Conservation (phyloP, 1,139 yeast genomes). For the Suhomyces ambrosiae region DNA sequence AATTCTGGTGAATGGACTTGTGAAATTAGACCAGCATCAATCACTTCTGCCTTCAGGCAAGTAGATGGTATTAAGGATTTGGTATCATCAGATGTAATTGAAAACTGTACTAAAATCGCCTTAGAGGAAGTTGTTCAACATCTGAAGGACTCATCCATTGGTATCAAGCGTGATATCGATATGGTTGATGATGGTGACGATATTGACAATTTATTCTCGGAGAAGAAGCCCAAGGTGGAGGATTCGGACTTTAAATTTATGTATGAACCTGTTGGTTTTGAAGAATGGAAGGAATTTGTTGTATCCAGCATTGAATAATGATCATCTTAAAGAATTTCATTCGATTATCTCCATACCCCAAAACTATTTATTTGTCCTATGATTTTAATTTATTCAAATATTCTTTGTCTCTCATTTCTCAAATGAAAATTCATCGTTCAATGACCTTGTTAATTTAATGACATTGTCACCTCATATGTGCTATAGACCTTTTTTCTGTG, state of each 20-base stretch:
- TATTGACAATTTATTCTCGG: conserved; percentile 39
- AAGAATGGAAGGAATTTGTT: conserved; percentile 42
- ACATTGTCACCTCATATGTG: no score
- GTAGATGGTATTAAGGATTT: conserved; percentile 40
- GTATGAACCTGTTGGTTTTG: conserved; percentile 40
- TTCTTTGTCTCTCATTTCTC: no score
- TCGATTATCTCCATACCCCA: no score
- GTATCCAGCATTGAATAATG: conserved; percentile 19
- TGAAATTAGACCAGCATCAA: conserved; percentile 47
- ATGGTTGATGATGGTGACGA: conserved; percentile 30
- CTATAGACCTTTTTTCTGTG: conserved; percentile 1
- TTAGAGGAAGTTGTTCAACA: conserved; percentile 12
- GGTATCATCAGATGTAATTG: conserved; percentile 33
- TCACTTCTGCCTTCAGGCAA: conserved; percentile 50
- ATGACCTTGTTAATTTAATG: no score
- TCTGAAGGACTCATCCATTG: conserved; percentile 6
- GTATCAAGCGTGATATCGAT: conserved; percentile 28
- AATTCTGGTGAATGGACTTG: conserved; percentile 44
- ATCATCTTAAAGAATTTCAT: neutral
- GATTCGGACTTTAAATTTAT: conserved; percentile 26
- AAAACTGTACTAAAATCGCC: conserved; percentile 28
- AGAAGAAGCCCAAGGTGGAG: conserved; percentile 35
- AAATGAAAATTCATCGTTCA: no score
- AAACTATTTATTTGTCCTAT: no score
- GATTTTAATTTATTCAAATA: no score